Percentiles rank a stretch among this genome's conserved stretches.
Evolutionary conservation across 352 stramenopile genomes (phyloP).

Genomic region (Globisporangium nodosum): DNA sequence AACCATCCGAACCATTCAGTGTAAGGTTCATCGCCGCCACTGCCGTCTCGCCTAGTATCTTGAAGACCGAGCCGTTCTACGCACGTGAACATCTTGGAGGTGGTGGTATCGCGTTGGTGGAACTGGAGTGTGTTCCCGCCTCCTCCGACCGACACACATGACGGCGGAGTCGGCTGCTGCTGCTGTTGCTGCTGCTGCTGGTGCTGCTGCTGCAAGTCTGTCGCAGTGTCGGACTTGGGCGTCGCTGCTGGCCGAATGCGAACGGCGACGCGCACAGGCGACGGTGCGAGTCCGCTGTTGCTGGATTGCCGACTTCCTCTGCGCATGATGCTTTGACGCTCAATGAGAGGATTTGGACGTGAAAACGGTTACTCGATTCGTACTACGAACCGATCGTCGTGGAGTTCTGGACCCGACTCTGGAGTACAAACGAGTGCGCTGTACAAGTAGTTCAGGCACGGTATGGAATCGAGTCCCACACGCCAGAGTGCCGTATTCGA

Average conservation of each 20-base stretch:
- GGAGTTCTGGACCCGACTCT: too few species aligned
- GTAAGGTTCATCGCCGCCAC: neutral
- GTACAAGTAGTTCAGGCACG: too few species aligned
- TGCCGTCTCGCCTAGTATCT: neutral
- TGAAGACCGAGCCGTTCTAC: neutral
- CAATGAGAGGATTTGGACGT: too few species aligned
- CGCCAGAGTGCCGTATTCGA: too few species aligned
- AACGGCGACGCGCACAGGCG: constrained; percentile 57
- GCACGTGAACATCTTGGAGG: constrained; percentile 44
- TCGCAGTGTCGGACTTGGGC: constrained; percentile 1
- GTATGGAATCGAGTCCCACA: too few species aligned
- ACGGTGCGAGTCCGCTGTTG: constrained; percentile 5
- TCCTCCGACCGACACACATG: neutral
- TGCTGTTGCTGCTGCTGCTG: too few species aligned
- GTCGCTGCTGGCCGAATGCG: constrained; percentile 35
- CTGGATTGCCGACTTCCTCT: constrained; percentile 9
- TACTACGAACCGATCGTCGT: too few species aligned
- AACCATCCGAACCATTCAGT: neutral
- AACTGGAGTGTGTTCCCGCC: constrained; percentile 25
- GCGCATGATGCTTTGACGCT: neutral
- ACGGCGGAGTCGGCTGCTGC: neutral
- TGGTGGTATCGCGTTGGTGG: constrained; percentile 21
- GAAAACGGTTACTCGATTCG: too few species aligned
- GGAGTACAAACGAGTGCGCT: too few species aligned
- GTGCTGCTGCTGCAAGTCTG: neutral